These are phyloP conservation scores for Sphaerostilbella broomeana DNA, from an alignment of 2,329 filamentous ascomycete genomes.

Conservation along the genomic window DNA sequence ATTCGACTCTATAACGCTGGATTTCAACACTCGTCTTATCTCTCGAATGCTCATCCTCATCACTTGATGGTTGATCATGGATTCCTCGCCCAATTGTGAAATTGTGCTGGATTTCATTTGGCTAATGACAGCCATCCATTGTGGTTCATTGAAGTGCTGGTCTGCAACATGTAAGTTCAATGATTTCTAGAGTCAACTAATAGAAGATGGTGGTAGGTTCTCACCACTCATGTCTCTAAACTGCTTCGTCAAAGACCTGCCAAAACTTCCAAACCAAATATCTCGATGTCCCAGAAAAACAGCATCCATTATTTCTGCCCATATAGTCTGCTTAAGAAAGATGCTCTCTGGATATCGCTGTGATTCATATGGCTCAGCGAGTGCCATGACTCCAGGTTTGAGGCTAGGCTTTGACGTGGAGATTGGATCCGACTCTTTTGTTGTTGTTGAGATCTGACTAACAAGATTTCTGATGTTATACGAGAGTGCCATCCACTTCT, in stretches of 20 bases:
- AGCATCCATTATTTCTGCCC: background rate
- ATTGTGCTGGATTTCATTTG: conserved; percentile 1
- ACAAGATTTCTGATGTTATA: conserved; percentile 2
- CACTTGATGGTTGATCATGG: background rate
- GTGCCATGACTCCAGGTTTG: too few relatives aligned
- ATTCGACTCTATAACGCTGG: background rate
- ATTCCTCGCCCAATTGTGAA: background rate
- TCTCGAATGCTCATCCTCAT: background rate
- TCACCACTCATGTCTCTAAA: background rate
- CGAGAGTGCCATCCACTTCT: background rate
- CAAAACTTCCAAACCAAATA: conserved; percentile 2
- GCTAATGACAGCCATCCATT: conserved; percentile 1
- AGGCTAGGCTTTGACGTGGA: too few relatives aligned
- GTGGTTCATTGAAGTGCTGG: background rate
- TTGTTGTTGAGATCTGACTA: too few relatives aligned
- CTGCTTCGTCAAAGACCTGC: background rate
- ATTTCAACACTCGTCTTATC: background rate
- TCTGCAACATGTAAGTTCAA: background rate
- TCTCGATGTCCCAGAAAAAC: background rate
- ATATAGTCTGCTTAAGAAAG: background rate
- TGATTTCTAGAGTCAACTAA: background rate
- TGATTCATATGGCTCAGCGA: too few relatives aligned
- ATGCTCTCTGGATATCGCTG: too few relatives aligned
- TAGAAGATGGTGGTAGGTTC: too few relatives aligned
- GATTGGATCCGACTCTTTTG: too few relatives aligned